Evolutionary conservation across 225 moss, liverwort and hornwort species (phyloP), one percentile per base, ranked within the genome.

Genomic region (Physcomitrium patens): DNA sequence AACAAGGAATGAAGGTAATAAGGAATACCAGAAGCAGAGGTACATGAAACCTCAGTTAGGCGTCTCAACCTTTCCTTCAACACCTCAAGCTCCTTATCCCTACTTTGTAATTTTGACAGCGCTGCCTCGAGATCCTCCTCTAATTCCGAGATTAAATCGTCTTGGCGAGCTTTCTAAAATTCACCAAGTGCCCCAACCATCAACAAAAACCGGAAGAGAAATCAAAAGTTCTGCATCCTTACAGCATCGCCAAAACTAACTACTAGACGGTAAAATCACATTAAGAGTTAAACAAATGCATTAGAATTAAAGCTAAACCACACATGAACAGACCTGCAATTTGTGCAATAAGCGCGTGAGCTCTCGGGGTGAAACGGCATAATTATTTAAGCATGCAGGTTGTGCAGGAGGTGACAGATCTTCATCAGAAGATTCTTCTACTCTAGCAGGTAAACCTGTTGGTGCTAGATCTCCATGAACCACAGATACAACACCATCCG

Each of bases 31-130:
- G 64, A 66, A 60, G 66, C 60, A 51, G 61, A 47, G 12, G 26
- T 26, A 64, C 53, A 7, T 44, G 64, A 74, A 19, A 73, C 54
- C 53, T 77, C 77, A 60, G 67, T 77, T 42, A 81, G 56, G 14
- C 55, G 51, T 48, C 60, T 72, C 18, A 77, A 72, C 52, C 41
- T 77, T 0, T 81, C 77, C 70, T 78, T 85, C 66, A 84, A 81
- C 10, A 71, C 67, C 28, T 82, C 68, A 72, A 92, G 65, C 70
- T 92, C 92, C 71, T 66, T 88, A 61, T 90, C 90, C 79, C 76
- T 57, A 24, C 44, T 67, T 72, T 78, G 71, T 41, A 92, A n/a
- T 79, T 83, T 86, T 63, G 75, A 82, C 55, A 77, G 80, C 13
- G 80, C 76, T 63, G 81, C 77, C 28, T 78, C 75, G 52, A 92